phyloP scores from a whole-genome alignment of 768 basidiomycete genomes.

The Hortiboletus flavorubellus region DNA sequence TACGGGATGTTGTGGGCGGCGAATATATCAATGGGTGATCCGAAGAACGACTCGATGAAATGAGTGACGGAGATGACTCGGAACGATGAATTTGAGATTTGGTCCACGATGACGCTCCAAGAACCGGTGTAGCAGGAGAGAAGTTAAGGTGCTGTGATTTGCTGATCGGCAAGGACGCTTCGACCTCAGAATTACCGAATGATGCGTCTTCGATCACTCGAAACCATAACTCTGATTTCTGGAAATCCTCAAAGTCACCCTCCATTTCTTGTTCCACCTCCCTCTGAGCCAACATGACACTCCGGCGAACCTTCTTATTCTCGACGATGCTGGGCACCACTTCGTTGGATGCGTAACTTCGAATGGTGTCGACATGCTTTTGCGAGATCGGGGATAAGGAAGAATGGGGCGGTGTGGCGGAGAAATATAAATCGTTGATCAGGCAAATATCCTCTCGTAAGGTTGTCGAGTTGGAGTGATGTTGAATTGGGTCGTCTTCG shows the following conservation, averaged over 20 bases:
- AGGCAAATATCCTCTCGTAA: slow-evolving; percentile 85
- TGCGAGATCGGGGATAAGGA: slow-evolving; percentile 61
- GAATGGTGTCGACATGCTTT: slow-evolving; percentile 70
- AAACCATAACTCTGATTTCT: slow-evolving; percentile 88
- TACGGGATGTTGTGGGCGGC: slow-evolving; percentile 27
- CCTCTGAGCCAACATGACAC: slow-evolving; percentile 79
- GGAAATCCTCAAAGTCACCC: slow-evolving; percentile 87
- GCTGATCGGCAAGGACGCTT: not conserved
- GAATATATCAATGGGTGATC: slow-evolving; percentile 14
- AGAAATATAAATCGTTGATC: slow-evolving; percentile 87
- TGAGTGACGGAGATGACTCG: slow-evolving; percentile 37
- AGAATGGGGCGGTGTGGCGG: slow-evolving; percentile 52
- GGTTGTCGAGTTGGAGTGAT: slow-evolving; percentile 53
- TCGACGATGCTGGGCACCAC: slow-evolving; percentile 37
- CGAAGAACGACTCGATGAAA: slow-evolving; percentile 7
- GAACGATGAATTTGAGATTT: slow-evolving; percentile 29
- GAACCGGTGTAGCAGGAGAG: slow-evolving; percentile 3
- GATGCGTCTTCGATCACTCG: slow-evolving; percentile 76
- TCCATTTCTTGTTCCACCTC: slow-evolving; percentile 90
- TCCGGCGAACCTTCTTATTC: slow-evolving; percentile 62
- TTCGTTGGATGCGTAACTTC: slow-evolving; percentile 55
- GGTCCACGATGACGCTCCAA: slow-evolving; percentile 5
- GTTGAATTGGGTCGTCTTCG: slow-evolving; percentile 60
- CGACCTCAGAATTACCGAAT: slow-evolving; percentile 17
- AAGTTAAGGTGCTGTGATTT: slow-evolving; percentile 9